Evolutionary conservation across 768 basidiomycete species (phyloP), one percentile per base, ranked within the genome.

Genomic region (Chlorophyllum brunneum): DNA sequence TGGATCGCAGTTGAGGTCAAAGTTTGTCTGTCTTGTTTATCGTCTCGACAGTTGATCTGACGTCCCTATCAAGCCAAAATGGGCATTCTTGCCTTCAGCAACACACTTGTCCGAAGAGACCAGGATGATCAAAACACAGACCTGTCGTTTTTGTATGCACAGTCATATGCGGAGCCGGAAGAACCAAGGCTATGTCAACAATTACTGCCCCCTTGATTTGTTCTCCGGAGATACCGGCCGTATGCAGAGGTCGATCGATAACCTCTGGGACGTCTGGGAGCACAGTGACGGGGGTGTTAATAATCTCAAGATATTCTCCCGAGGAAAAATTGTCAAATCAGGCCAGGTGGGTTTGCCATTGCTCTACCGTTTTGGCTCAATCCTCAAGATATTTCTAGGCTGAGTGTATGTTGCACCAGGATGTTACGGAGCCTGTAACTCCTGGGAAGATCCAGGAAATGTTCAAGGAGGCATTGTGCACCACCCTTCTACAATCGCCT

Each of bases 121-220:
- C 1, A 73, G 66, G 11, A 54, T 61, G 1, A 67, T 82, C 58
- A 98, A 98, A 73, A 73, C 74, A 5, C 69, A 67, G 33, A 85
- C 88, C 13, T 95, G 94, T 71, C 80, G 95, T 57, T 95, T 92
- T 66, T 94, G 92, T 65, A 89, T 98, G 86, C 92, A 98, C 65
- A 73, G 82, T 1, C 74, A 80, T 54, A 62, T 83, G 61, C 82
- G 73, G 63, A 61, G 65, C 20, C 59, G 64, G 29, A 61, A 70
- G 27, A 78, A 72, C 5, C 64, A 73, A 20, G 58, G 60, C 44
- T 64, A 71, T 20, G 62, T 73, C 15, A 68, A 64, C 23, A 70
- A 70, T 5, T 99, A 92, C 66, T 95, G 93, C 65, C 95, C 95
- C 3, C 71, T 99, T 51, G 95, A 99, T 68, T 73, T 99, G 18